phyloP scores from a whole-genome alignment of 228 moss, liverwort and hornwort species.

The Sphagnum fallax region DNA sequence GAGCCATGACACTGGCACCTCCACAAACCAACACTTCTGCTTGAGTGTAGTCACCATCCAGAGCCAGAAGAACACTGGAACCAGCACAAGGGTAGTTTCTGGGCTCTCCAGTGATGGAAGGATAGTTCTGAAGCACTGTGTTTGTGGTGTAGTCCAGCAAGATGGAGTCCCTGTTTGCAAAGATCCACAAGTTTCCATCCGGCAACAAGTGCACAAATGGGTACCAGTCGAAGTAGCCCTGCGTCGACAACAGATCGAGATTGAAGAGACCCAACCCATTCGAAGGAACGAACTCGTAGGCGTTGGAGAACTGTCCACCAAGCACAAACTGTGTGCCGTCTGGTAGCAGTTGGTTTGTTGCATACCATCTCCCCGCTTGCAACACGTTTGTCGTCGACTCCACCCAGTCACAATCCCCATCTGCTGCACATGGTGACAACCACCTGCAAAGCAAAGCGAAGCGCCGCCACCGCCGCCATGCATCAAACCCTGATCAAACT shows the following conservation, averaged over 20 bases:
- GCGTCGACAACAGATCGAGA: constrained; percentile 12
- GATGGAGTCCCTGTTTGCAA: constrained; percentile 46
- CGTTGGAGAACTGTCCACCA: constrained; percentile 44
- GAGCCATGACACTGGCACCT: constrained; percentile 38
- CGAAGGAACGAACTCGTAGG: constrained; percentile 44
- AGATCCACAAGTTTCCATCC: constrained; percentile 37
- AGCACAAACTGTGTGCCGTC: constrained; percentile 50
- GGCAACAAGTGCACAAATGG: constrained; percentile 52
- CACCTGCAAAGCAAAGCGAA: constrained; percentile 6
- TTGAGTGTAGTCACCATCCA: constrained; percentile 11
- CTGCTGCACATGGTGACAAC: constrained; percentile 33
- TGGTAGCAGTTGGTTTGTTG: constrained; percentile 48
- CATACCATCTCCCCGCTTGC: constrained; percentile 54
- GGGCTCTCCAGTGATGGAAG: constrained; percentile 46
- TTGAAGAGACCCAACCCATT: constrained; percentile 33
- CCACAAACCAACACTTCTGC: constrained; percentile 52
- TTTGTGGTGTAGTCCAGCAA: constrained; percentile 29
- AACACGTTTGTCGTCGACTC: constrained; percentile 32
- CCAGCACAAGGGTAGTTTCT: constrained; percentile 55
- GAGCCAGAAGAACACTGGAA: constrained; percentile 42
- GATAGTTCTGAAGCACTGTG: constrained; percentile 21
- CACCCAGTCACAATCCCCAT: constrained; percentile 50
- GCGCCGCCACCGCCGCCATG: background rate
- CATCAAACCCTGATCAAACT: background rate
- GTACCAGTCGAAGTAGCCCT: constrained; percentile 48